phyloP scores from a whole-genome alignment of 768 basidiomycete genomes.

The Wakefieldia striispora region DNA sequence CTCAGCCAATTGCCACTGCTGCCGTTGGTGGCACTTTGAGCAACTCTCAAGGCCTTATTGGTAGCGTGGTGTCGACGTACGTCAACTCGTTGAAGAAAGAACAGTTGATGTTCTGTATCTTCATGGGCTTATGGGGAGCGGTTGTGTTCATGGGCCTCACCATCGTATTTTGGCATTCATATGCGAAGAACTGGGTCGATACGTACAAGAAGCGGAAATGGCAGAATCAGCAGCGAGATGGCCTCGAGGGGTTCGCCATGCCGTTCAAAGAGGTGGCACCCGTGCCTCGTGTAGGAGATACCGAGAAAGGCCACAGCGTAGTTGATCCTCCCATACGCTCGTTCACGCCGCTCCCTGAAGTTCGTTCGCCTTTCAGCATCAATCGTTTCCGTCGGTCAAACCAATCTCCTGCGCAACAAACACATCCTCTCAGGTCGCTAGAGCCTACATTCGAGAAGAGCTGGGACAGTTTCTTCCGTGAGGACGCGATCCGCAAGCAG shows the following conservation, averaged over 20 bases:
- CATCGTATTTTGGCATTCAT: slow-evolving; percentile 73
- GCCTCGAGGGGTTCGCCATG: slow-evolving; percentile 42
- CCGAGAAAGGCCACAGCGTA: slow-evolving; percentile 23
- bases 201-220: slow-evolving; percentile 48
- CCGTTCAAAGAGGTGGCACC: slow-evolving; percentile 18
- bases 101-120: slow-evolving; percentile 77
- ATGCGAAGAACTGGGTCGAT: slow-evolving; percentile 48
- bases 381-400: slow-evolving; percentile 40
- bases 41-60: slow-evolving; percentile 62
- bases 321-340: slow-evolving; percentile 35
- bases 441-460: slow-evolving; percentile 38
- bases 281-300: slow-evolving; percentile 19
- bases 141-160: slow-evolving; percentile 78
- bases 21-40: slow-evolving; percentile 62
- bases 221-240: slow-evolving; percentile 49
- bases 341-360: slow-evolving; percentile 52
- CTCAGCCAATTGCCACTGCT: slow-evolving; percentile 78
- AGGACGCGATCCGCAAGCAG: slow-evolving; percentile 16
- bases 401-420: slow-evolving; percentile 27
- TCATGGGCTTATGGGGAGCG: slow-evolving; percentile 79
- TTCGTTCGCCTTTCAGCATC: slow-evolving; percentile 28
- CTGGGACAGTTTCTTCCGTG: slow-evolving; percentile 45
- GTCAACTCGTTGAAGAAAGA: slow-evolving; percentile 73
- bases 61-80: slow-evolving; percentile 71
- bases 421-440: slow-evolving; percentile 26